Percentiles rank a stretch among this genome's conserved stretches.
phyloP scores from a whole-genome alignment of 2,329 filamentous ascomycete species.

The Colletotrichum paranaense region DNA sequence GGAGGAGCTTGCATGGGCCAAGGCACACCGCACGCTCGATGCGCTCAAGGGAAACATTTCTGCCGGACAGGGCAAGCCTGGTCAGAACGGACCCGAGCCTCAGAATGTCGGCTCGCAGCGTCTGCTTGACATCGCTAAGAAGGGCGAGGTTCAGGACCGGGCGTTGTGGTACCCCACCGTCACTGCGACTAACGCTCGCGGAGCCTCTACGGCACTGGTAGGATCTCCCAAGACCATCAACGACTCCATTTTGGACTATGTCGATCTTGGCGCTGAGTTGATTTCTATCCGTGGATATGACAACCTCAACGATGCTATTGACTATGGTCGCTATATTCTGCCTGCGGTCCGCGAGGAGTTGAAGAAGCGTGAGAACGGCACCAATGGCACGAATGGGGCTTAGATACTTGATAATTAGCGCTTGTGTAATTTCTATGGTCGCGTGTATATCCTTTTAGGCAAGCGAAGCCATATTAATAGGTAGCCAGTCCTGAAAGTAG shows the following conservation, averaged over 20 bases:
- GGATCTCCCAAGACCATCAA: slow-evolving; percentile 64
- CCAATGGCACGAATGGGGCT: background rate
- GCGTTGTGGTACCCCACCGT: slow-evolving; percentile 74
- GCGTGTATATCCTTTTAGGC: background rate
- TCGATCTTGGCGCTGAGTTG: slow-evolving; percentile 65
- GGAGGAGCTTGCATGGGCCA: slow-evolving; percentile 71
- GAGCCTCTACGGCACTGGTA: slow-evolving; percentile 69
- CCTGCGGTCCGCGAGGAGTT: slow-evolving; percentile 58
- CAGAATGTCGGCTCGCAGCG: slow-evolving; percentile 71
- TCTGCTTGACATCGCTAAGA: slow-evolving; percentile 66
- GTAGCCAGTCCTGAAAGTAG: background rate
- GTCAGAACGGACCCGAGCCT: slow-evolving; percentile 48
- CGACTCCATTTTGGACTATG: slow-evolving; percentile 67
- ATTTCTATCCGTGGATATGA: slow-evolving; percentile 72
- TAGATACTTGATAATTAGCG: background rate
- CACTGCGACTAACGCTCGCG: slow-evolving; percentile 68
- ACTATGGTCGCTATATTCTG: slow-evolving; percentile 68
- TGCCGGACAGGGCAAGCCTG: slow-evolving; percentile 45
- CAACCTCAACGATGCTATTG: slow-evolving; percentile 68
- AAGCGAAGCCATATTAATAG: background rate
- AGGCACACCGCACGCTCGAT: slow-evolving; percentile 67
- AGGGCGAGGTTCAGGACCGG: slow-evolving; percentile 68
- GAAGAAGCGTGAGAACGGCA: slow-evolving; percentile 38
- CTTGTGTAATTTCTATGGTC: too few relatives aligned
- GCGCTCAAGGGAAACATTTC: slow-evolving; percentile 56